A percentile compares a stretch with the other conserved stretches of the same genome.
Conservation (phyloP, 331 rosid species). For the Quercus phellos region DNA sequence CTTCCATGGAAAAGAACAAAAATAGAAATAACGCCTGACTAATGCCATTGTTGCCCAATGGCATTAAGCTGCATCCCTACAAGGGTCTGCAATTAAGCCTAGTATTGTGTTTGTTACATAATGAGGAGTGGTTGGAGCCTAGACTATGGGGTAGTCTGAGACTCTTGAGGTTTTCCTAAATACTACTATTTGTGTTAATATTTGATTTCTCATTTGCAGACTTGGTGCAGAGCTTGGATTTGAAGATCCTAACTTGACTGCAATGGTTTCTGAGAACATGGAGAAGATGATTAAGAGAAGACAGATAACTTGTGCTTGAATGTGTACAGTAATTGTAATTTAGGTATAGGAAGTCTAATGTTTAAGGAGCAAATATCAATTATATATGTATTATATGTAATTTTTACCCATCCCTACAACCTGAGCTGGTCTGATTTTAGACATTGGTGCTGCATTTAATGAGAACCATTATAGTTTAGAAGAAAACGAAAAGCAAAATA, state of each 20-base stretch:
- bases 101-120: background rate
- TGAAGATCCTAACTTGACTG: constrained; percentile 88
- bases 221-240: constrained; percentile 74
- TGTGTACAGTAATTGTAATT: constrained; percentile 21
- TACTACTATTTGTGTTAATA: constrained; percentile 1
- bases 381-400: background rate
- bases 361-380: background rate
- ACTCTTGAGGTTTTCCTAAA: no score
- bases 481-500: background rate
- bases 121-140: no score
- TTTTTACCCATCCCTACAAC: background rate
- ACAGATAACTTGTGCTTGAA: constrained; percentile 79
- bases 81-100: background rate
- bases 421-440: background rate
- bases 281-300: constrained; percentile 71
- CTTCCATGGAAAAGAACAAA: no score
- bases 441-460: constrained; percentile 10
- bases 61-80: background rate
- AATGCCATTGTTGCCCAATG: no score
- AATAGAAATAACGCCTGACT: no score
- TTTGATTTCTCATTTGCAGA: constrained; percentile 36
- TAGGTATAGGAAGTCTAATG: constrained; percentile 9
- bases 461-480: constrained; percentile 21
- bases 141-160: no score
- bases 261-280: constrained; percentile 78